phyloP scores from a whole-genome alignment of 2,329 filamentous ascomycete species.

The Colletotrichum sp. region DNA sequence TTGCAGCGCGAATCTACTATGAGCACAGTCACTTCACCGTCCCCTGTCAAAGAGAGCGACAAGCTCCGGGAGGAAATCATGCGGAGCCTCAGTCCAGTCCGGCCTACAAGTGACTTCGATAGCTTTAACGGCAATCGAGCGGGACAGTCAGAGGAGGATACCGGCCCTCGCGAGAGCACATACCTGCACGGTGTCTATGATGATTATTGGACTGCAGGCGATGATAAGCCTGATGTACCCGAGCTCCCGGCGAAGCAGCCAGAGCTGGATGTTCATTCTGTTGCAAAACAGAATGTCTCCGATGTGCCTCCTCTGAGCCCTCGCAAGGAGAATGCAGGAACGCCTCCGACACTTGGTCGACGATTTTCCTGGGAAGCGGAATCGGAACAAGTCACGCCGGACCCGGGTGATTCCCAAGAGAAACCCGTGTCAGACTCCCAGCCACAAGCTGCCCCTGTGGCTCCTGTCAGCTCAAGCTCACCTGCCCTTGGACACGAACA shows the following conservation, averaged over 20 bases:
- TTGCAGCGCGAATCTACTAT: constrained; percentile 49
- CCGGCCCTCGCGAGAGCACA: constrained; percentile 56
- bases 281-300: neutral
- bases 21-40: constrained; percentile 54
- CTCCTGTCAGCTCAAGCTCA: neutral
- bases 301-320: constrained; percentile 18
- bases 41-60: constrained; percentile 72
- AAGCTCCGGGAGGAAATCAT: constrained; percentile 77
- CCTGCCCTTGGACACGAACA: neutral
- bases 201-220: constrained; percentile 65
- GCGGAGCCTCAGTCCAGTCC: constrained; percentile 65
- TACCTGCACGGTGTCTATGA: constrained; percentile 72
- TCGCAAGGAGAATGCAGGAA: constrained; percentile 15
- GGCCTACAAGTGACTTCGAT: constrained; percentile 25
- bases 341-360: constrained; percentile 5
- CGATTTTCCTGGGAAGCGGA: constrained; percentile 51
- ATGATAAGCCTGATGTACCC: constrained; percentile 37
- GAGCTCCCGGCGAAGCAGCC: neutral
- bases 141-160: neutral
- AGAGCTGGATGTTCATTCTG: neutral
- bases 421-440: neutral
- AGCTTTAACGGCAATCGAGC: neutral
- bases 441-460: neutral
- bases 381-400: constrained; percentile 24
- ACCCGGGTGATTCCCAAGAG: neutral